Evolutionary conservation across 2,329 filamentous ascomycete genomes (phyloP).

Genomic region (Diaporthe australafricana): DNA sequence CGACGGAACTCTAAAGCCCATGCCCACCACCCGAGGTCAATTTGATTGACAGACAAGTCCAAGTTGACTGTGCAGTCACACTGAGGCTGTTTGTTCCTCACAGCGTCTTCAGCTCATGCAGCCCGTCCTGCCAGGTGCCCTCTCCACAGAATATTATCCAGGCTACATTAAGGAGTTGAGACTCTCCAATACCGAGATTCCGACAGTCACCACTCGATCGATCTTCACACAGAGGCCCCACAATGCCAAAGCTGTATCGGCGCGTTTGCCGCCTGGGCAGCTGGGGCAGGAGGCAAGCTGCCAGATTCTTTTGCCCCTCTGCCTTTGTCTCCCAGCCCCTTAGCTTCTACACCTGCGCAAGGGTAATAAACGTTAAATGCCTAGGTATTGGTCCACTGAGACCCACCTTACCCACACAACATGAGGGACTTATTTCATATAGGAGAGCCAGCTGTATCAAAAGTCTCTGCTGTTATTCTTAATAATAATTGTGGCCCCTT

Average conservation of each 20-base stretch:
- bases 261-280: not conserved
- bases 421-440: too few relatives aligned
- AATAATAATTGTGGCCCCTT: too few relatives aligned
- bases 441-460: too few relatives aligned
- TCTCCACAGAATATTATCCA: not conserved
- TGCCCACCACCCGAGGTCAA: not conserved
- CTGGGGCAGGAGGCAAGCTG: not conserved
- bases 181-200: not conserved
- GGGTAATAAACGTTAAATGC: too few relatives aligned
- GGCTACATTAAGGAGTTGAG: not conserved
- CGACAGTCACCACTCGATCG: conserved; percentile 8
- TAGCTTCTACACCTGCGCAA: too few relatives aligned
- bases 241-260: not conserved
- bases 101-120: not conserved
- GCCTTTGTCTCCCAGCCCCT: too few relatives aligned
- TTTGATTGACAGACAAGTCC: not conserved
- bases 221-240: not conserved
- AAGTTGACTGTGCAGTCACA: not conserved
- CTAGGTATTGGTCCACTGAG: too few relatives aligned
- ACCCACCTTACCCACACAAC: too few relatives aligned
- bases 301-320: not conserved
- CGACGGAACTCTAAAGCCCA: conserved; percentile 12
- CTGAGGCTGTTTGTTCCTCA: not conserved
- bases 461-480: too few relatives aligned
- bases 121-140: not conserved